A percentile compares a stretch with the other conserved stretches of the same genome.
These are phyloP conservation scores for Kurtzmaniella quercitrusa DNA, from an alignment of 1,139 yeast species.

Conservation along the genomic window DNA sequence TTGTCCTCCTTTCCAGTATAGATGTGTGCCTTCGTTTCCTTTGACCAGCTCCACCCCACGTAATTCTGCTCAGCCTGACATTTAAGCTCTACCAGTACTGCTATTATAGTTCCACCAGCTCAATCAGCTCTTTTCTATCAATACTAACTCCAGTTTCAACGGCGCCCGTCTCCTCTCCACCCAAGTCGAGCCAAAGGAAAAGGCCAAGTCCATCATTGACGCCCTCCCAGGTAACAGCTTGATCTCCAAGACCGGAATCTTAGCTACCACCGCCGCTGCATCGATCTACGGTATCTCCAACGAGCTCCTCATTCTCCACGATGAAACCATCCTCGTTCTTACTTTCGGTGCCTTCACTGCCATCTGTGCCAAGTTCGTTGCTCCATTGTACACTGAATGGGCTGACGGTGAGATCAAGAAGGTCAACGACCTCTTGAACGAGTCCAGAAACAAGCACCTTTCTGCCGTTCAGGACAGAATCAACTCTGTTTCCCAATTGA, in stretches of 20 bases:
- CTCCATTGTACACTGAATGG: slow-evolving; percentile 93
- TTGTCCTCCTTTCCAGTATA: too few species aligned
- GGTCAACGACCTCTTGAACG: slow-evolving; percentile 76
- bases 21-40: too few species aligned
- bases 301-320: slow-evolving; percentile 89
- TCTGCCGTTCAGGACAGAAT: slow-evolving; percentile 92
- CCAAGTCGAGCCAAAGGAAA: slow-evolving; percentile 80
- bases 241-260: slow-evolving; percentile 87
- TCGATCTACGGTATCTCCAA: slow-evolving; percentile 90
- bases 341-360: slow-evolving; percentile 76
- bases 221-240: slow-evolving; percentile 90
- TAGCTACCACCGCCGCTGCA: slow-evolving; percentile 94
- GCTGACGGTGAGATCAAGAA: slow-evolving; percentile 88
- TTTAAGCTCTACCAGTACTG: too few species aligned
- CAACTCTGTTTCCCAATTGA: slow-evolving; percentile 78
- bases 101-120: too few species aligned
- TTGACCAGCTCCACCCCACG: too few species aligned
- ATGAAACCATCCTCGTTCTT: slow-evolving; percentile 81
- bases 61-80: too few species aligned
- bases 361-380: slow-evolving; percentile 79
- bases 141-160: slow-evolving; percentile 24
- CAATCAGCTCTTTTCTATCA: slow-evolving; percentile 18
- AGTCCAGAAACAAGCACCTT: slow-evolving; percentile 87
- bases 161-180: slow-evolving; percentile 66
- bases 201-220: slow-evolving; percentile 85